Evolutionary conservation across 306 rosid genomes (phyloP).

Genomic region (Malus fusca): DNA sequence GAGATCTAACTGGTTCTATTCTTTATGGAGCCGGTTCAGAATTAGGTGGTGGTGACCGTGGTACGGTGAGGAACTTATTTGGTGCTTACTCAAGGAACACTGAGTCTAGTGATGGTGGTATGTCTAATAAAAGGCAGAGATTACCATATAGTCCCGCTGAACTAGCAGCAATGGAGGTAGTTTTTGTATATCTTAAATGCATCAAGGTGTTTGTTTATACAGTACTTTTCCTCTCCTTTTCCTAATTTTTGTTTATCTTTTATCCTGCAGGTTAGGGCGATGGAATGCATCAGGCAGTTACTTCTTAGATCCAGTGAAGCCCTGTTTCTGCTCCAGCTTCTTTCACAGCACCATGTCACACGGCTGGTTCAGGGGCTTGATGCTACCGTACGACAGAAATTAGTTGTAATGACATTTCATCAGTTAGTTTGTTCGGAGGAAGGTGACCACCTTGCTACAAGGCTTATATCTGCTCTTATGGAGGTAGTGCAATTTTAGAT

Average conservation of each 20-base stretch:
- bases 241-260: slow-evolving; percentile 19
- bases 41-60: slow-evolving; percentile 67
- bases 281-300: slow-evolving; percentile 96
- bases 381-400: slow-evolving; percentile 44
- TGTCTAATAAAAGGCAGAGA: slow-evolving; percentile 77
- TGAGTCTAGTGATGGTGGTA: slow-evolving; percentile 62
- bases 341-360: slow-evolving; percentile 90
- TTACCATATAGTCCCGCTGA: slow-evolving; percentile 93
- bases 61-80: slow-evolving; percentile 79
- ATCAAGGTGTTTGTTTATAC: slow-evolving; percentile 3
- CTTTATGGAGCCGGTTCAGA: slow-evolving; percentile 78
- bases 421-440: slow-evolving; percentile 94
- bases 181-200: slow-evolving; percentile 7
- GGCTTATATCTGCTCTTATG: slow-evolving; percentile 87
- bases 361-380: slow-evolving; percentile 87
- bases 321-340: slow-evolving; percentile 88
- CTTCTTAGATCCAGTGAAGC: slow-evolving; percentile 91
- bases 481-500: slow-evolving; percentile 55
- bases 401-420: slow-evolving; percentile 80
- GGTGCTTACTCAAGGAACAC: slow-evolving; percentile 66
- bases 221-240: background rate
- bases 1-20: slow-evolving; percentile 83
- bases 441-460: slow-evolving; percentile 81
- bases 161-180: slow-evolving; percentile 98
- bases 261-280: slow-evolving; percentile 78